Conservation (phyloP, 2,329 filamentous ascomycete species). For the Aureobasidium sp. region DNA sequence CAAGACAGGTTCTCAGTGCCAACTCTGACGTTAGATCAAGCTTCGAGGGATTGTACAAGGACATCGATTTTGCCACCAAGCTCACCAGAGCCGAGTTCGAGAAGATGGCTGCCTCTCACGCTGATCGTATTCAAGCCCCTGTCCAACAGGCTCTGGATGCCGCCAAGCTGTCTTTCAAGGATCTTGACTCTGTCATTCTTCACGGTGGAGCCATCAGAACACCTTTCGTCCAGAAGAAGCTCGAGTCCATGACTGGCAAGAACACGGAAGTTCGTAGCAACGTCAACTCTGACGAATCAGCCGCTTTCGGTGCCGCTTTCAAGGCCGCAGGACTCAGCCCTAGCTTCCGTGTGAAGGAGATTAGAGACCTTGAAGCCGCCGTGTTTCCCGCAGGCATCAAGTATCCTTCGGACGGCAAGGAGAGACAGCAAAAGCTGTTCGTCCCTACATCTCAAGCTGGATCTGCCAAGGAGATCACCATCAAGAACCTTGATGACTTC, state of each 20-base stretch:
- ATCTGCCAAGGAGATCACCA: conserved; percentile 72
- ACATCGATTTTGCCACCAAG: conserved; percentile 91
- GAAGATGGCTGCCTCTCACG: conserved; percentile 61
- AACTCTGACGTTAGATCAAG: conserved; percentile 73
- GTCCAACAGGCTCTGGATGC: conserved; percentile 67
- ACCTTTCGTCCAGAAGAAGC: conserved; percentile 84
- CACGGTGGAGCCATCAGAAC: conserved; percentile 86
- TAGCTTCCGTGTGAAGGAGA: conserved; percentile 97
- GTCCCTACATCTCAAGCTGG: conserved; percentile 68
- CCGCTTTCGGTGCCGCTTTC: conserved; percentile 93
- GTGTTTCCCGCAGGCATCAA: conserved; percentile 68
- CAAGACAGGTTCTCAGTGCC: conserved; percentile 85
- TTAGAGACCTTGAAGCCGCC: conserved; percentile 70
- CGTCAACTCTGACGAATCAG: conserved; percentile 94
- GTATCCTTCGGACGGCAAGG: conserved; percentile 59
- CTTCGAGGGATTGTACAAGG: conserved; percentile 86
- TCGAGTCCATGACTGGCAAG: conserved; percentile 67
- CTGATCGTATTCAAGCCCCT: conserved; percentile 59
- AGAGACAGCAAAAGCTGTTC: conserved; percentile 76
- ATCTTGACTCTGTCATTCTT: conserved; percentile 85
- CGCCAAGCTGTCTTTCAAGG: conserved; percentile 63
- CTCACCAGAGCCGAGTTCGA: conserved; percentile 75
- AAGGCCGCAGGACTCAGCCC: conserved; percentile 86
- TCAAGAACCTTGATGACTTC: conserved; percentile 78
- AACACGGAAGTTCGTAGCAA: conserved; percentile 80